Evolutionary conservation across 345 rosid species (phyloP), one percentile per base, ranked within the genome.

Genomic region (Eucalyptus pumila): DNA sequence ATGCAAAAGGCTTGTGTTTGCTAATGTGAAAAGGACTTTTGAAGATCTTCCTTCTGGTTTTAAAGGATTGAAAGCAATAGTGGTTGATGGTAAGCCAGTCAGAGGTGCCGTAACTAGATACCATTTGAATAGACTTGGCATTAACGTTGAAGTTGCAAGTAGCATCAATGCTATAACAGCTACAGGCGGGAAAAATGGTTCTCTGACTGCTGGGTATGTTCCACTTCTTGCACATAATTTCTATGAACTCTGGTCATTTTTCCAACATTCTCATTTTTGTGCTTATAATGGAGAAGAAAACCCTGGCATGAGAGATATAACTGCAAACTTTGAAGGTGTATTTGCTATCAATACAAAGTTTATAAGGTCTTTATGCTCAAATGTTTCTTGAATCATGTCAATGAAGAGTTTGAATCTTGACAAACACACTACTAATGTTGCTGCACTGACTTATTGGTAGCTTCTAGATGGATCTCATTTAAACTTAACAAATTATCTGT

Each of bases 41-140:
- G 98, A 96, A 91, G 94, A 94, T 69, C 92, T 96, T 76, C 99
- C 98, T 87, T 90, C 93, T 65, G 90, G 94, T 89, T 97, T 95
- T 88, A 93, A 90, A 94, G 98, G 98, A 89, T 91, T 95, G 93
- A 96, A 94, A 91, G 99, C 98, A 51, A 11, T 96, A 34, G 94
- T 98, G 85, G 94, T 98, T 92, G 99, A 98, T 90, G 94, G 92
- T 47, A 97, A 96, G 88, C 97, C 97, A 1, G 99, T 98, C 83
- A 93, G 99, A 93, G 99, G 99, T 54, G 96, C 99, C 16, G 98
- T 96, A 49, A 97, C 98, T 86, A 93, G 85, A 91, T 98, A 98
- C 91, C 99, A 98, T 92, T 91, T 98, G 93, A 96, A 94, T 91
- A 94, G 99, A 90, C 98, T 98, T 34, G 99, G 99, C 69, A 95